Percentiles rank a stretch among this genome's conserved stretches.
Evolutionary conservation across 148 eudicot species (phyloP).

Genomic region (Amaranthus hypochondriacus): DNA sequence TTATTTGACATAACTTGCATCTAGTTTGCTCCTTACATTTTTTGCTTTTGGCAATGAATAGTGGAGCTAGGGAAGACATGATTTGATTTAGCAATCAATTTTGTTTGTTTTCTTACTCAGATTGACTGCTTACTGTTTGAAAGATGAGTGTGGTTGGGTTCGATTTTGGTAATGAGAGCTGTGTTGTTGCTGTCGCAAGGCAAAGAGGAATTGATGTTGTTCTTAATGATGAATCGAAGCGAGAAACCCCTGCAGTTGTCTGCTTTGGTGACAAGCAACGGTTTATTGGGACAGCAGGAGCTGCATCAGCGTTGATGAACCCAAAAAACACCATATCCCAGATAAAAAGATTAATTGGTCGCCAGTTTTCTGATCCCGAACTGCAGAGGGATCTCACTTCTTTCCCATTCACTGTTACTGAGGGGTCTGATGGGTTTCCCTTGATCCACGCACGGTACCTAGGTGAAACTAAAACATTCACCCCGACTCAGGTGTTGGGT

Average conservation of each 20-base stretch:
- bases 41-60: no score
- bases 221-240: slow-evolving; percentile 89
- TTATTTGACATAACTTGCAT: no score
- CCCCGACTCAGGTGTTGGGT: slow-evolving; percentile 76
- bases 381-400: slow-evolving; percentile 65
- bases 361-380: slow-evolving; percentile 74
- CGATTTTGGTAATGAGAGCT: slow-evolving; percentile 87
- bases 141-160: slow-evolving; percentile 97
- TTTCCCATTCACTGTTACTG: slow-evolving; percentile 70
- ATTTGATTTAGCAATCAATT: not conserved
- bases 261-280: slow-evolving; percentile 97
- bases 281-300: slow-evolving; percentile 93
- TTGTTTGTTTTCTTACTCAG: not conserved
- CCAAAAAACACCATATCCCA: slow-evolving; percentile 90
- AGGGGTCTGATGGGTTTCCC: slow-evolving; percentile 88
- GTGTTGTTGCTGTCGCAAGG: slow-evolving; percentile 96
- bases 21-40: no score
- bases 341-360: slow-evolving; percentile 77
- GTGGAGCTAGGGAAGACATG: not conserved
- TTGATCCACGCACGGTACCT: slow-evolving; percentile 71
- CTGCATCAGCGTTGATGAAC: slow-evolving; percentile 91
- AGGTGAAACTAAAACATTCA: slow-evolving; percentile 61
- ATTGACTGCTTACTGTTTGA: not conserved
- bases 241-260: slow-evolving; percentile 89
- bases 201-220: slow-evolving; percentile 97